Evolutionary conservation across 768 basidiomycete species (phyloP), one percentile per base, ranked within the genome.

Genomic region (Suillus placidus): DNA sequence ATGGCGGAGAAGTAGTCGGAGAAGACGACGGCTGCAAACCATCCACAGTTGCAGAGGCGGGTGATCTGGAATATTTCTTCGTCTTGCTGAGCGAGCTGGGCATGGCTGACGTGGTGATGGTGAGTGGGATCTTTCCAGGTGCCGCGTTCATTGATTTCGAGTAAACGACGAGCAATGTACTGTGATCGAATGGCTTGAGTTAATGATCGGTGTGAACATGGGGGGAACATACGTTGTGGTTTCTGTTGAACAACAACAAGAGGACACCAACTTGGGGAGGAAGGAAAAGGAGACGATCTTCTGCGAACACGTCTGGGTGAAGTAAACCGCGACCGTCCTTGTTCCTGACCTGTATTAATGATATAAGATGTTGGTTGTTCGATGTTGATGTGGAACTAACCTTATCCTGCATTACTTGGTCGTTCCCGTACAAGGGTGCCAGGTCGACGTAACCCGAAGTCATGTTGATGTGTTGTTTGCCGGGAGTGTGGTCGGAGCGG

Each of bases 361-460:
- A 20, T 8, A 14, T 54, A 54, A 54, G 10, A 12, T 32, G 60
- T 72, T 8, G 67, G 43, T 6, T 6, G 8, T 16, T 6, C 1
- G 18, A 5, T 12, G 9, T 12, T 26, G 7, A 56, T 6, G 2
- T 32, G 3, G 16, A n/a, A 2, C 87, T 80, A 65, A 90, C 81
- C 72, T 82, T 79, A 68, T 90, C 76, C 72, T 90, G 88, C 20
- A 79, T 84, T 18, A 76, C 80, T 68, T 89, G 84, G 68, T 87
- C 85, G 65, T 90, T 85, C 0, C 94, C 94, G 71, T 96, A 96
- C 34, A 96, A 78, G 3, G 92, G 92, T 3, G 88, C 86, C 2
- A 96, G 83, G 71, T 96, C 94, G 60, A 95, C 88, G 71, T 96
- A 96, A 14, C 91, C 90, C 0, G 91, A 92, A 2, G 94, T 94